These are phyloP conservation scores for Clarkia xantiana DNA, from an alignment of 345 rosid genomes.

Conservation along the genomic window DNA sequence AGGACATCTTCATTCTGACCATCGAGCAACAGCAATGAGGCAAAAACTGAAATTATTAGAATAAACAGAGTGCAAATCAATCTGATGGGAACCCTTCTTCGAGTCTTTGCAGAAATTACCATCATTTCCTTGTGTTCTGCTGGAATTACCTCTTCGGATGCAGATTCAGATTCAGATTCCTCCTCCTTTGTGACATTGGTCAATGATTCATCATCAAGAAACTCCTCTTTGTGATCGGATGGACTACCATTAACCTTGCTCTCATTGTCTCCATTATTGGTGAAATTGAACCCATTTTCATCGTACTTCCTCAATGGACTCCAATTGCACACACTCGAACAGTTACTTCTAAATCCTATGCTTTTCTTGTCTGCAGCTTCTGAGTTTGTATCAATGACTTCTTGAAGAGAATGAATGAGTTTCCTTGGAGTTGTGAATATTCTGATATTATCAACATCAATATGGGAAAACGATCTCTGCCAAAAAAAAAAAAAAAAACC, in stretches of 20 bases:
- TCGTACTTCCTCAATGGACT: conserved; percentile 26
- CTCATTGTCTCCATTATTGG: conserved; percentile 17
- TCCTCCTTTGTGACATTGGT: not conserved
- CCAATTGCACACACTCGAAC: conserved; percentile 26
- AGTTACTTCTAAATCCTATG: conserved; percentile 31
- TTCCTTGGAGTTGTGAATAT: conserved; percentile 65
- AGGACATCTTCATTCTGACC: conserved; percentile 21
- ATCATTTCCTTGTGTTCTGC: conserved; percentile 12
- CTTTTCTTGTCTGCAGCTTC: conserved; percentile 28
- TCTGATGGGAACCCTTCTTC: conserved; percentile 18
- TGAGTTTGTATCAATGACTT: conserved; percentile 30
- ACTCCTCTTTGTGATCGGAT: conserved; percentile 15
- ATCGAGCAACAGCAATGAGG: conserved; percentile 21
- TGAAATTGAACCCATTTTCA: conserved; percentile 24
- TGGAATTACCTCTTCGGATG: conserved; percentile 19
- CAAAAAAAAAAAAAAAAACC: conserved; percentile 5
- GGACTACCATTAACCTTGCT: conserved; percentile 26
- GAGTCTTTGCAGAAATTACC: conserved; percentile 8
- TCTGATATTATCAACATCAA: conserved; percentile 29
- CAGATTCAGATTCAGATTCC: conserved; percentile 13
- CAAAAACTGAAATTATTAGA: conserved; percentile 21
- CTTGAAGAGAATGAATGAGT: conserved; percentile 69
- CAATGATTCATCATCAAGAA: conserved; percentile 4
- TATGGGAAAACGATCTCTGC: conserved; percentile 47
- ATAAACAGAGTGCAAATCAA: conserved; percentile 23